Base-by-base conservation (phyloP, 805 yeast genomes). In the Metschnikowia hibisci region DNA sequence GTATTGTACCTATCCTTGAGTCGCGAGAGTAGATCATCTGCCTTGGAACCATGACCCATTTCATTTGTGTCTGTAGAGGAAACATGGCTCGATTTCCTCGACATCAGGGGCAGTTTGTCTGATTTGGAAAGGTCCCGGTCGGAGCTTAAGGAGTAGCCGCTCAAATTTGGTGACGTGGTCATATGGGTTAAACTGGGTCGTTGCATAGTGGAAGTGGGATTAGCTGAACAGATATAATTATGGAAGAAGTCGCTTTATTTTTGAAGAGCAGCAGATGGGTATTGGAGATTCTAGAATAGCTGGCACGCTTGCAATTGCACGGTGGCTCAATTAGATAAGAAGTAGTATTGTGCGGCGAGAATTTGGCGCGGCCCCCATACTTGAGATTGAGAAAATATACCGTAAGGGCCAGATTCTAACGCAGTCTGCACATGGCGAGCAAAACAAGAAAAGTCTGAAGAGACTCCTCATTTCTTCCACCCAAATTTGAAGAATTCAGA, bases 131-230 rank as follows among this genome's bases (percentile, higher is more conserved):
- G 13, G 12, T 31, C 34, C 5, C 23, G 26, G 16, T 34, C 39
- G 22, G 26, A 40, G 27, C 26, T 14, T 25, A 46, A 26, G 12
- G 32, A 34, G 32, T 27, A 35, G 10, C 43, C 47, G 25, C 25
- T 43, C 46, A 50, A 45, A 29, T 50, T 43, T 20, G 53, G 53
- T 39, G 53, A 38, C 25, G 52, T 48, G 40, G 46, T 33, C 36
- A 47, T 45, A 34, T 50, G 53, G 41, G 32, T 30, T 34, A 50
- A 22, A 15, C 33, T 37, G 22, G 53, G 53, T 41, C 37, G 16
- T 38, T 37, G 40, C 33, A 37, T 37, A 9, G 29, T n/a, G 29
- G 29, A 25, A 11, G 28, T 25, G 28, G 11, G 11, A 27, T n/a
- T 27, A 27, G 12, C 5, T 2, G 7, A 27, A 27, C 13, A 5